Percentiles rank a stretch among this genome's conserved stretches.
Conservation (phyloP, 768 basidiomycete genomes). For the Tulasnella sp. region DNA sequence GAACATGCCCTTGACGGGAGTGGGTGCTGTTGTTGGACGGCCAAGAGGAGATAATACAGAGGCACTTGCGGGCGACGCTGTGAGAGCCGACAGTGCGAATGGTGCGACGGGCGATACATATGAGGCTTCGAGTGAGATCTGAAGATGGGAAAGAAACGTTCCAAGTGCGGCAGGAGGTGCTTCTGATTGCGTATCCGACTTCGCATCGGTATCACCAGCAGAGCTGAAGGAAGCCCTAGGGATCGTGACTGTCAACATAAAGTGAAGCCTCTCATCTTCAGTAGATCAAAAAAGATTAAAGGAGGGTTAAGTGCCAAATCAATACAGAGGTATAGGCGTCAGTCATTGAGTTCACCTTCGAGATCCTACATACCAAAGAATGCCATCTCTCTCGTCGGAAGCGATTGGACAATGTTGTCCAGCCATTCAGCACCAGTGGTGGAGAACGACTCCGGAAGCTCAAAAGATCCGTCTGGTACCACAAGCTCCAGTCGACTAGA, state of each 20-base stretch:
- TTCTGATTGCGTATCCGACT: constrained; percentile 18
- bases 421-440: neutral
- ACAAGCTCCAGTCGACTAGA: neutral
- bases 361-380: constrained; percentile 16
- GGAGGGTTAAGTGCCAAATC: neutral
- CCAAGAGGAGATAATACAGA: constrained; percentile 30
- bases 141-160: constrained; percentile 53
- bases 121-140: constrained; percentile 70
- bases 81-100: neutral
- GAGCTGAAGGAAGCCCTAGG: constrained; percentile 25
- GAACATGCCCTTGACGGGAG: constrained; percentile 33
- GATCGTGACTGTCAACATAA: constrained; percentile 27
- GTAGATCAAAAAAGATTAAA: no score
- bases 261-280: constrained; percentile 30
- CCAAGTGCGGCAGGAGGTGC: constrained; percentile 29
- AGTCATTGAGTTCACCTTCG: no score
- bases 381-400: constrained; percentile 5
- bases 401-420: neutral
- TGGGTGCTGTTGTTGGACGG: constrained; percentile 38
- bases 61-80: constrained; percentile 5
- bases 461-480: constrained; percentile 7
- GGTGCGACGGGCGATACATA: constrained; percentile 33
- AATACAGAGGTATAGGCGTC: neutral
- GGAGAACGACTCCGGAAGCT: constrained; percentile 6
- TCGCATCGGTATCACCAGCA: constrained; percentile 27